Evolutionary conservation across 257 asterid genomes (phyloP), one percentile per base, ranked within the genome.

Genomic region (Penstemon newberryi): DNA sequence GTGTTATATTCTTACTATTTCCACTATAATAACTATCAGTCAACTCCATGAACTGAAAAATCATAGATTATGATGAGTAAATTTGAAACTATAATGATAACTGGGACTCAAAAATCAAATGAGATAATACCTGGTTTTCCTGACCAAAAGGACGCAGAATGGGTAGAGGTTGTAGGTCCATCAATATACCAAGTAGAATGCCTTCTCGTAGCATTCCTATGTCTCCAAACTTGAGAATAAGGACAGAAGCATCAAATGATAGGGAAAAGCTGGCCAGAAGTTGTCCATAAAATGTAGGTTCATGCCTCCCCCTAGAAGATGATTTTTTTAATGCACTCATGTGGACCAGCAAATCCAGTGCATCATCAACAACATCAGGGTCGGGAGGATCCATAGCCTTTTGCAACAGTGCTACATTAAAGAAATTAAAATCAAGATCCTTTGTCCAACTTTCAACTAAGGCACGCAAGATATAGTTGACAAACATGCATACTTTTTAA

Each of bases 341-440:
- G 70, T 79, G 80, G 72, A 87, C 84, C 63, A 90, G 87, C 82
- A 93, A 78, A 74, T 83, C 81, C 74, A 90, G 65, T 12, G 97
- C 99, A 65, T 87, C 96, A 65, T 88, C 86, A 77, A 93, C 80
- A 81, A 83, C 83, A 56, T 73, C 82, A 7, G 83, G 83, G 51
- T 82, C 63, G 36, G 99, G 99, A 67, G 99, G 89, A 80, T 93
- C 99, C 90, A 93, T 75, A 71, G 96, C 96, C 81, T 87, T 93
- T 88, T 87, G 95, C 70, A 93, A 75, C 78, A 93, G 72, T 51
- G 80, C 99, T 90, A 73, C 68, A 70, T 18, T 62, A 72, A 75
- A 77, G 47, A 53, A 15, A 60, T 8, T 65, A 7, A 73, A 64
- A 63, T 71, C 78, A 70, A 60, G 52, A 54, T 39, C 56, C 38